Evolutionary conservation across 495 filamentous ascomycete genomes (phyloP).

Genomic region (Staphylotrichum longicolle): DNA sequence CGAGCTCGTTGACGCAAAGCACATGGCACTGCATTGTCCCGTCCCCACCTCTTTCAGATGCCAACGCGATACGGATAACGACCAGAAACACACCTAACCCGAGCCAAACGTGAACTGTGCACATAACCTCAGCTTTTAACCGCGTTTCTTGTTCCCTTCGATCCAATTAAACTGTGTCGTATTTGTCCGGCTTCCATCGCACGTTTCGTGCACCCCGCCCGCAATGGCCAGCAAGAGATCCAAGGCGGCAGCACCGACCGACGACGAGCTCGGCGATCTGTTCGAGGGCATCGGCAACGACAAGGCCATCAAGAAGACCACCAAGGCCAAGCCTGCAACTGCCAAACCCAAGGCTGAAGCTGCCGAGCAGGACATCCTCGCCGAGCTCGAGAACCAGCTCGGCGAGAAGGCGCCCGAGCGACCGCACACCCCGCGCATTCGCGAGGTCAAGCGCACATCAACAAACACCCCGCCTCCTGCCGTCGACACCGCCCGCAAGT

Average conservation of each 20-base stretch:
- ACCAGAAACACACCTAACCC: too few relatives aligned
- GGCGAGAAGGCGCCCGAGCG: slow-evolving; percentile 64
- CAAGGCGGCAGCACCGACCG: slow-evolving; percentile 54
- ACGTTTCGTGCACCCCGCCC: background rate
- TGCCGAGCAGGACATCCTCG: slow-evolving; percentile 67
- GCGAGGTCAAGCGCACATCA: slow-evolving; percentile 59
- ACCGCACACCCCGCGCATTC: slow-evolving; percentile 78
- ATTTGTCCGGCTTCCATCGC: too few relatives aligned
- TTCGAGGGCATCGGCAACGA: slow-evolving; percentile 70
- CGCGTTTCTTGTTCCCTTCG: too few relatives aligned
- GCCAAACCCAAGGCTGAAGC: slow-evolving; percentile 48
- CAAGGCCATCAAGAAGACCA: slow-evolving; percentile 42
- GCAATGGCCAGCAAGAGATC: slow-evolving; percentile 44
- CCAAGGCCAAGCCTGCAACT: slow-evolving; percentile 47
- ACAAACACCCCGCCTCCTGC: slow-evolving; percentile 54
- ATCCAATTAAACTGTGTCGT: too few relatives aligned
- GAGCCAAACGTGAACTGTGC: too few relatives aligned
- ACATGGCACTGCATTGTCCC: background rate
- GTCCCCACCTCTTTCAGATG: background rate
- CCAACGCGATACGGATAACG: too few relatives aligned
- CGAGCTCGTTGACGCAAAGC: slow-evolving; percentile 2
- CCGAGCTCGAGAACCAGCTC: slow-evolving; percentile 77
- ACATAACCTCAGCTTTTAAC: too few relatives aligned
- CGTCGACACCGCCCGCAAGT: slow-evolving; percentile 60
- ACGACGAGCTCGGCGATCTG: slow-evolving; percentile 79